These are phyloP conservation scores for Backusella sp. DNA, from an alignment of 192 early-diverging fungal genomes.

Conservation along the genomic window DNA sequence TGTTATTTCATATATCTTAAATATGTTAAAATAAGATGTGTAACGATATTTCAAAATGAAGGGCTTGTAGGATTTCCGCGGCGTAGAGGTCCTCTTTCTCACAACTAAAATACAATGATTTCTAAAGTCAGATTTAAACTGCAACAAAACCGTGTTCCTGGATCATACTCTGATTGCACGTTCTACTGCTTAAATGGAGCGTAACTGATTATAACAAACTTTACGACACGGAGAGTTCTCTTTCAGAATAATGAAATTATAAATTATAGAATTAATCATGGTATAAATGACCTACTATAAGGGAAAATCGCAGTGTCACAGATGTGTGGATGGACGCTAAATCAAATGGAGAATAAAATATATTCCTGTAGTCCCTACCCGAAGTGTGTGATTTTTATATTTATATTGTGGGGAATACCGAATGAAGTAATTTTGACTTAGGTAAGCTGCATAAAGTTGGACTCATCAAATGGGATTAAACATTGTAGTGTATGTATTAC, in stretches of 20 bases:
- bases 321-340: not conserved
- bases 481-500: not conserved
- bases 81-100: not conserved
- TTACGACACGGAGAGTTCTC: not conserved
- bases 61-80: not conserved
- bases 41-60: not conserved
- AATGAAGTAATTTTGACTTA: constrained; percentile 3
- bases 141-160: not conserved
- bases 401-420: constrained; percentile 5
- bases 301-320: not conserved
- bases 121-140: not conserved
- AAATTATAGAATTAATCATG: not conserved
- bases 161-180: not conserved
- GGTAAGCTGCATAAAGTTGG: constrained; percentile 1
- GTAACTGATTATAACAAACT: not conserved
- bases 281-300: not conserved
- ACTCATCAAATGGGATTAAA: constrained; percentile 4
- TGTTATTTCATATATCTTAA: not conserved
- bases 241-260: not conserved
- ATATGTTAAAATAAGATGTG: not conserved
- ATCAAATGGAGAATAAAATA: constrained; percentile 8
- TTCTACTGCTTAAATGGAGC: not conserved
- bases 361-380: constrained; percentile 1
- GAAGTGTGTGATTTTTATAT: not conserved
- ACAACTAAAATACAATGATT: not conserved